Evolutionary conservation across 2,329 filamentous ascomycete genomes (phyloP).

Genomic region (Fusarium nisikadoi): DNA sequence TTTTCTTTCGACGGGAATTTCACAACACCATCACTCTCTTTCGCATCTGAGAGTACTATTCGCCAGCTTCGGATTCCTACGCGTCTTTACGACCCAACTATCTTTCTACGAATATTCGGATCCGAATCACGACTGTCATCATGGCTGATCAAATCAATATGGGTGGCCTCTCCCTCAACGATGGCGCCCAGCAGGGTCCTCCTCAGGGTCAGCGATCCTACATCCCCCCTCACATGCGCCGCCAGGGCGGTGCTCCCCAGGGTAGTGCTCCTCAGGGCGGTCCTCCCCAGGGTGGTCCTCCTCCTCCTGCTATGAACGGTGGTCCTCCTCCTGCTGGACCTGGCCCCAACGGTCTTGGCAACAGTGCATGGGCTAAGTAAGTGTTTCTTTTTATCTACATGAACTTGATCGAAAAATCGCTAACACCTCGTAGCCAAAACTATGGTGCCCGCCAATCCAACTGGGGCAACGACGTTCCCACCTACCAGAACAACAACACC

Average conservation of each 20-base stretch:
- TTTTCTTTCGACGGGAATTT: slow-evolving; percentile 46
- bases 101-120: slow-evolving; percentile 35
- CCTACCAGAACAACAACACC: slow-evolving; percentile 36
- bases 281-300: slow-evolving; percentile 2
- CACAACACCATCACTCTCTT: slow-evolving; percentile 41
- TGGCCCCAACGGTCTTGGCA: slow-evolving; percentile 63
- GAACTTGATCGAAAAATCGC: not conserved
- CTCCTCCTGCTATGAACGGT: slow-evolving; percentile 28
- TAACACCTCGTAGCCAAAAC: slow-evolving; percentile 44
- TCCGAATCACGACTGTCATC: slow-evolving; percentile 52
- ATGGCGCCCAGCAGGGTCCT: slow-evolving; percentile 47
- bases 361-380: slow-evolving; percentile 73
- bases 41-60: slow-evolving; percentile 44
- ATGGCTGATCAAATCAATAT: slow-evolving; percentile 91
- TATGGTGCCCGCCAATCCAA: slow-evolving; percentile 50
- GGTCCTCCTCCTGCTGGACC: slow-evolving; percentile 33
- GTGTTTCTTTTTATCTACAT: slow-evolving; percentile 44
- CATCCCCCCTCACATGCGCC: slow-evolving; percentile 85
- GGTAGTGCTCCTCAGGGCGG: slow-evolving; percentile 16
- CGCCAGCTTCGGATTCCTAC: slow-evolving; percentile 32
- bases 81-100: slow-evolving; percentile 36
- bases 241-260: slow-evolving; percentile 46
- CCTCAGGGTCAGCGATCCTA: slow-evolving; percentile 69
- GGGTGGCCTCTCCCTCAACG: slow-evolving; percentile 74
- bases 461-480: slow-evolving; percentile 47